Conservation (phyloP, 176 grass and related monocot genomes). For the Bromus sterilis region DNA sequence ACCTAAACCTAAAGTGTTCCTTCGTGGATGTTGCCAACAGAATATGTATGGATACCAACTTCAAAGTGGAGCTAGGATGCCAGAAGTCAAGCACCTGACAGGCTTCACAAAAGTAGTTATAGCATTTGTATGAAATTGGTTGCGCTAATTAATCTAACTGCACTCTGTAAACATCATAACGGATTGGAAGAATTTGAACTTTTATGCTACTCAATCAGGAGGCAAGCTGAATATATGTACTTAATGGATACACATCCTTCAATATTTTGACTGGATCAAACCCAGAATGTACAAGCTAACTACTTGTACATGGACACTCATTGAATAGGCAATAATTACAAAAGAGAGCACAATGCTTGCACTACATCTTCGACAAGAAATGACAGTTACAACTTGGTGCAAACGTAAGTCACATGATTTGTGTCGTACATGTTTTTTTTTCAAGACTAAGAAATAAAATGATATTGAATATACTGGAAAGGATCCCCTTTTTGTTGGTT, state of each 20-base stretch:
- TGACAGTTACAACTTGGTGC: neutral
- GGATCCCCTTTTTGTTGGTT: too few relatives aligned
- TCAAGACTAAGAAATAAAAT: neutral
- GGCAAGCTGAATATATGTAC: neutral
- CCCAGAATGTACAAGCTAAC: neutral
- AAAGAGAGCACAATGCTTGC: neutral
- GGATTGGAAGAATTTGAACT: too few relatives aligned
- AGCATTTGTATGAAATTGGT: too few relatives aligned
- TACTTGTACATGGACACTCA: too few relatives aligned
- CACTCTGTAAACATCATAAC: too few relatives aligned
- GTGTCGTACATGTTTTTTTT: neutral
- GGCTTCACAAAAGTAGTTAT: neutral
- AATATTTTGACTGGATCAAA: neutral
- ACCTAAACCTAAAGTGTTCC: neutral
- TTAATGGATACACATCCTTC: too few relatives aligned
- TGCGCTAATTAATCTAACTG: too few relatives aligned
- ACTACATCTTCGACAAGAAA: neutral
- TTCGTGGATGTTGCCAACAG: neutral
- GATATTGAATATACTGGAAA: neutral
- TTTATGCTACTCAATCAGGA: neutral
- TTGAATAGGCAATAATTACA: too few relatives aligned
- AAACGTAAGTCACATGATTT: neutral
- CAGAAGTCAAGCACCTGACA: neutral
- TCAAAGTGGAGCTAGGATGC: neutral
- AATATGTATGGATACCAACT: neutral